A percentile compares a stretch with the other conserved stretches of the same genome.
phyloP scores from a whole-genome alignment of 768 basidiomycete genomes.

The Cantharellus anzutake region DNA sequence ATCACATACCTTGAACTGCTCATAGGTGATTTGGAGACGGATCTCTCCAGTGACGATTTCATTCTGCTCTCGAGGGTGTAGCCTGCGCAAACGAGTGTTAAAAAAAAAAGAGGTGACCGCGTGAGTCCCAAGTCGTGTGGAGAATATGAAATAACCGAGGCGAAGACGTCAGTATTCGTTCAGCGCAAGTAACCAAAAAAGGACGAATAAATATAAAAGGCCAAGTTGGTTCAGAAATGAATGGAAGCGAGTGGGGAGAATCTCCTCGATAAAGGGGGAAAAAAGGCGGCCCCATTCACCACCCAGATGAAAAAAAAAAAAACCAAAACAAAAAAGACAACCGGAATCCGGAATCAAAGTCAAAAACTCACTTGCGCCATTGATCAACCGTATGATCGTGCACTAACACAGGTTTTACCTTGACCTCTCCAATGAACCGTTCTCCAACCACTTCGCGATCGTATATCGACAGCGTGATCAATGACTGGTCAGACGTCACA shows the following conservation, averaged over 20 bases:
- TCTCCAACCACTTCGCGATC: conserved; percentile 67
- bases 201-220: not conserved
- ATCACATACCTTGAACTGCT: conserved; percentile 55
- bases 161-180: too few relatives aligned
- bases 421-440: conserved; percentile 75
- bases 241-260: not conserved
- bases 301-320: not conserved
- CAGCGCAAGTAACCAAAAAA: too few relatives aligned
- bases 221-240: too few relatives aligned
- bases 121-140: not conserved
- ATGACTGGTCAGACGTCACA: conserved; percentile 72
- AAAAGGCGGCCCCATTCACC: too few relatives aligned
- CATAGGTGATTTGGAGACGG: conserved; percentile 84
- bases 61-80: conserved; percentile 45
- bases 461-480: conserved; percentile 78
- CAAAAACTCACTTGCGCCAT: conserved; percentile 73
- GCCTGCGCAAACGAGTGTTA: conserved; percentile 23
- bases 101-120: not conserved
- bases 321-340: not conserved
- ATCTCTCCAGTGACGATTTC: conserved; percentile 85
- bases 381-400: conserved; percentile 92
- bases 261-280: not conserved
- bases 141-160: not conserved
- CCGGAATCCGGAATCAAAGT: not conserved
- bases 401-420: conserved; percentile 78